Evolutionary conservation across 164 flowering plant species (phyloP).

Genomic region (Paratinospora sagittata): DNA sequence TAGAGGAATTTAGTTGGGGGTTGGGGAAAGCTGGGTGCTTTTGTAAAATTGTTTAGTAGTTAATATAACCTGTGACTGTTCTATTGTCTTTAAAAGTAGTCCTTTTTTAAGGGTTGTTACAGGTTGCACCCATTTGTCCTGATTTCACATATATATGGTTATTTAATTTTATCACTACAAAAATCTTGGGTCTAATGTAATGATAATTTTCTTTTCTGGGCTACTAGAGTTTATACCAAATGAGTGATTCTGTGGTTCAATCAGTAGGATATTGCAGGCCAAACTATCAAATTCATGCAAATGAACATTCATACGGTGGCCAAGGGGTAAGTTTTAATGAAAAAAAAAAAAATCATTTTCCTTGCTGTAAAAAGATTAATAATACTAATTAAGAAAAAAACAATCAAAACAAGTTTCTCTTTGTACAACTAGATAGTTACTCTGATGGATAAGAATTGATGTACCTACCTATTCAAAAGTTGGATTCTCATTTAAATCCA

Average conservation of each 20-base stretch:
- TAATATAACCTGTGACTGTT: background rate
- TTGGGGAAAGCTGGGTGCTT: background rate
- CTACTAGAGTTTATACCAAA: too few species aligned
- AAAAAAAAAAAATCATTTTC: too few species aligned
- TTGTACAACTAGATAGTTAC: background rate
- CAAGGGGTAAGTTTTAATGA: too few species aligned
- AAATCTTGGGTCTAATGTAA: background rate
- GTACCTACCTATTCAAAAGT: background rate
- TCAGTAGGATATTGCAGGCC: too few species aligned
- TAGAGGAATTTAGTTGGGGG: too few species aligned
- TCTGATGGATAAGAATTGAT: background rate
- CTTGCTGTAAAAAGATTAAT: background rate
- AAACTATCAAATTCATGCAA: too few species aligned
- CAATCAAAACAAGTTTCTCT: background rate
- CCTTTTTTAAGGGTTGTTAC: background rate
- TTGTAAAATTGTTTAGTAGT: background rate
- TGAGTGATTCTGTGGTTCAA: too few species aligned
- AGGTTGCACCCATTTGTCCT: constrained; percentile 1
- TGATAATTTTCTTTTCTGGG: background rate
- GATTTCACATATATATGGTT: background rate
- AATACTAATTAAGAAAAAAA: background rate
- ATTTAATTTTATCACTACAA: background rate
- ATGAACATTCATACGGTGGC: too few species aligned
- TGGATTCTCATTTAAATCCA: background rate
- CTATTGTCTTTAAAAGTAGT: background rate